Evolutionary conservation across 179 eudicot species (phyloP), one percentile per base, ranked within the genome.

Genomic region (Drosera spatulata): DNA sequence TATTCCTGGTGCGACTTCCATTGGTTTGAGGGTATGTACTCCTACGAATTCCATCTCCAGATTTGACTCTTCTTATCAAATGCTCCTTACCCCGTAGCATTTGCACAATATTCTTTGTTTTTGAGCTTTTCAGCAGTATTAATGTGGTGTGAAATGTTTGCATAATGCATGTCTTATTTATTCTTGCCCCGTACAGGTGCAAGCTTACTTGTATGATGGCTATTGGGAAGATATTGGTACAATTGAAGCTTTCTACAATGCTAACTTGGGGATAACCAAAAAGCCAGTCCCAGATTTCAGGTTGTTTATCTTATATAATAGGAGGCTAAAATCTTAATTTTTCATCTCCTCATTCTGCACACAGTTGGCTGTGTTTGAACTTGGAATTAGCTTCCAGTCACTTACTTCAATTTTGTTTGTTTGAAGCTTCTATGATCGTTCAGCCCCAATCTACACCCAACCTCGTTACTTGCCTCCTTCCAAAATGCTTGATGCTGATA

Each of bases 211-310:
- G 71, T 91, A 81, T 68, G 98, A 91, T 80, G 98, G 96, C 56
- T 91, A 91, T 69, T 91, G 98, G 98, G 98, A 91, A 78, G 98
- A 91, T 75, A 91, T 91, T 71, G 98, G 98, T 74, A 91, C 98
- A 6, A 91, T 91, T 69, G 98, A 91, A 75, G 98, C 98, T 53
- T 91, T 91, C 74, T 91, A 91, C 67, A 88, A 91, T 71, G 98
- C 98, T 64, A 91, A 91, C 70, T 77, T 91, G 63, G 98, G 98
- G 11, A 88, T 91, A 66, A 91, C 98, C 8, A 91, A 91, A 69
- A 91, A 91, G 75, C 98, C 98, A 44, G 71, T 88, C 50, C 96
- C 98, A 39, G 95, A 91, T 80, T 91, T 91, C 64, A 91, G 95
- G 98, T 91, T 72, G 39, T 56, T 52, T 22, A 61, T 58, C 10